phyloP scores from a whole-genome alignment of 2,329 filamentous ascomycete species.

The Incumbomyces lentus region DNA sequence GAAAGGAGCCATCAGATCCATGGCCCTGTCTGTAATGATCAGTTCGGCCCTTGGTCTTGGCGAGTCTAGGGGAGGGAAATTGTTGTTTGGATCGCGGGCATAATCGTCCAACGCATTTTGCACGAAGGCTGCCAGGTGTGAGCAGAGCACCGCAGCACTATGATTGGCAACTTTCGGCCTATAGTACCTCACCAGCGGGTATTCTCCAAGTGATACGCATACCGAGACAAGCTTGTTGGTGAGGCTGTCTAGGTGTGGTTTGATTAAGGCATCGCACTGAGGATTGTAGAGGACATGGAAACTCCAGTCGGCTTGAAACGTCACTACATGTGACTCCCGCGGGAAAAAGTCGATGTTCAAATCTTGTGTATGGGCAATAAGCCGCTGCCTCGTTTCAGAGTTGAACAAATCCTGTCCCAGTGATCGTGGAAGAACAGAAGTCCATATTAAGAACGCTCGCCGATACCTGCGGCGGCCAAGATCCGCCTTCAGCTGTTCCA shows the following conservation, averaged over 20 bases:
- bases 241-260: constrained; percentile 69
- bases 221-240: constrained; percentile 85
- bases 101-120: constrained; percentile 88
- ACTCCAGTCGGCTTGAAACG: constrained; percentile 90
- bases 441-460: constrained; percentile 77
- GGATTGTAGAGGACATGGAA: constrained; percentile 90
- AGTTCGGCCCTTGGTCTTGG: constrained; percentile 71
- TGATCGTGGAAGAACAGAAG: constrained; percentile 56
- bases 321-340: constrained; percentile 80
- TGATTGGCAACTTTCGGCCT: constrained; percentile 61
- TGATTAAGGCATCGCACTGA: constrained; percentile 72
- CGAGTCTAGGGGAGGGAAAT: constrained; percentile 66
- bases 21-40: constrained; percentile 79
- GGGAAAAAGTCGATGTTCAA: constrained; percentile 84
- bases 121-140: constrained; percentile 79
- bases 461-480: constrained; percentile 76
- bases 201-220: constrained; percentile 87
- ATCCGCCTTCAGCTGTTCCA: constrained; percentile 89
- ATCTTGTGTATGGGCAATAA: constrained; percentile 69
- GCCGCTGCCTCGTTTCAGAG: constrained; percentile 55
- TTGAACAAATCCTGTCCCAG: constrained; percentile 64
- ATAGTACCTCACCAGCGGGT: constrained; percentile 87
- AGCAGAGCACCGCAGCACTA: constrained; percentile 78
- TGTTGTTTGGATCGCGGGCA: constrained; percentile 62
- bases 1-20: constrained; percentile 81